phyloP scores from a whole-genome alignment of 108 stramenopile species.

The Fragilaria crotonensis region DNA sequence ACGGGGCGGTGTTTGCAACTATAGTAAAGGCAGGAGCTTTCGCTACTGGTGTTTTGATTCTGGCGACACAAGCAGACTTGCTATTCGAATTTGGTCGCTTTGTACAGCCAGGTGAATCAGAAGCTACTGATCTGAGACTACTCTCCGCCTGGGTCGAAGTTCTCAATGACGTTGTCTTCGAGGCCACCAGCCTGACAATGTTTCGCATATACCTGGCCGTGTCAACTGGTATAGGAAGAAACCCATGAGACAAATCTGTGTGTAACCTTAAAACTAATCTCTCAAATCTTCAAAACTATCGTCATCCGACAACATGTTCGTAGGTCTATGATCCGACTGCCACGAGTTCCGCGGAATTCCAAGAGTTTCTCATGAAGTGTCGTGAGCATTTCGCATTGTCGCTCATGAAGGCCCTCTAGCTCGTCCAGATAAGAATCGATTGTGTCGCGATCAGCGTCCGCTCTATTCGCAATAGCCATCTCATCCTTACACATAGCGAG shows the following conservation, averaged over 20 bases:
- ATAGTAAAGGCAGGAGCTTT: conserved; percentile 70
- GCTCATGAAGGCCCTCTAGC: conserved; percentile 44
- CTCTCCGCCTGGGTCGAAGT: conserved; percentile 47
- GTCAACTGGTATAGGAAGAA: no score
- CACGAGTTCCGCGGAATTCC: not conserved
- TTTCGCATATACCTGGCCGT: conserved; percentile 37
- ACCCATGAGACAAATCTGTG: no score
- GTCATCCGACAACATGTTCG: not conserved
- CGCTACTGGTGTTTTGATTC: conserved; percentile 58
- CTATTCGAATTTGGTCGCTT: conserved; percentile 45
- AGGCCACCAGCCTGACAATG: conserved; percentile 36
- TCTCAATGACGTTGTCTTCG: conserved; percentile 69
- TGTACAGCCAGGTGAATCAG: conserved; percentile 62
- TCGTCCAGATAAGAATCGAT: conserved; percentile 61
- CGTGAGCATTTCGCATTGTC: conserved; percentile 44
- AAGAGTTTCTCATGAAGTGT: conserved; percentile 30
- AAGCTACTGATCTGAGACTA: conserved; percentile 37
- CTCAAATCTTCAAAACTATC: conserved; percentile 4
- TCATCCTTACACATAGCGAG: conserved; percentile 66
- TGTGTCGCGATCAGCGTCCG: conserved; percentile 52
- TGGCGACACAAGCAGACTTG: conserved; percentile 70
- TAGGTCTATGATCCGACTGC: not conserved
- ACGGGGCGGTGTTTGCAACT: conserved; percentile 22
- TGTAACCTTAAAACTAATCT: conserved; percentile 3
- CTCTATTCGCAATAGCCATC: conserved; percentile 56